phyloP scores from a whole-genome alignment of 1,284 basidiomycete genomes.

The Fistulina hepatica region DNA sequence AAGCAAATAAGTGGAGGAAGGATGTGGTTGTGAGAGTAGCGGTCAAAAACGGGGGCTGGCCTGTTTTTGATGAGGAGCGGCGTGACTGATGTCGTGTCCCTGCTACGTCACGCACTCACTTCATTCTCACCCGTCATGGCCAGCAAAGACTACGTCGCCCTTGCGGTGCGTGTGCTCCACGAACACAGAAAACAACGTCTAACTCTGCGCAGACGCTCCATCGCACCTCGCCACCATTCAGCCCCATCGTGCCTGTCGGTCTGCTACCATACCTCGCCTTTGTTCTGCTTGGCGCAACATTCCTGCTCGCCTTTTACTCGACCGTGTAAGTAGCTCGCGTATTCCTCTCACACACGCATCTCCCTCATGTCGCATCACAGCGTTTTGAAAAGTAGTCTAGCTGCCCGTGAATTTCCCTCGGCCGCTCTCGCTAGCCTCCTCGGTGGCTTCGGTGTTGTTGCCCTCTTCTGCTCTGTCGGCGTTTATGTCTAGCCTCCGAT shows the following conservation, averaged over 20 bases:
- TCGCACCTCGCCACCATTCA: constrained; percentile 43
- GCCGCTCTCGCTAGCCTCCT: constrained; percentile 66
- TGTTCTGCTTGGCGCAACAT: constrained; percentile 60
- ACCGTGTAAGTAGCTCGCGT: constrained; percentile 54
- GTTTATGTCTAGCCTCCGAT: constrained; percentile 88
- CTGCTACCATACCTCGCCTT: constrained; percentile 68
- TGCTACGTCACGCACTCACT: constrained; percentile 21
- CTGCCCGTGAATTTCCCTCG: constrained; percentile 58
- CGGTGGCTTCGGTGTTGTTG: constrained; percentile 77
- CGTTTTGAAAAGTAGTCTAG: constrained; percentile 43
- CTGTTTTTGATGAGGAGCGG: constrained; percentile 13
- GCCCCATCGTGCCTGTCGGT: constrained; percentile 52
- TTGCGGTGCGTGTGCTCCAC: constrained; percentile 25
- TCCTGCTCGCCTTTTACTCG: constrained; percentile 78
- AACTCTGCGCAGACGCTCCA: constrained; percentile 26
- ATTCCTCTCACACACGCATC: constrained; percentile 4
- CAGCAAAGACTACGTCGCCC: constrained; percentile 1
- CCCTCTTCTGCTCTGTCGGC: constrained; percentile 77
- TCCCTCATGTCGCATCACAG: constrained; percentile 7
- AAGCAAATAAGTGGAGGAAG: constrained; percentile 11
- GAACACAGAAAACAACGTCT: constrained; percentile 25
- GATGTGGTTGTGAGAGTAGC: constrained; percentile 14
- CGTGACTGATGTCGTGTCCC: constrained; percentile 13
- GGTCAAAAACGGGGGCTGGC: constrained; percentile 10
- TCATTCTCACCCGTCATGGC: constrained; percentile 22